phyloP scores from a whole-genome alignment of 306 rosid species.

The Vigna nakashimae region DNA sequence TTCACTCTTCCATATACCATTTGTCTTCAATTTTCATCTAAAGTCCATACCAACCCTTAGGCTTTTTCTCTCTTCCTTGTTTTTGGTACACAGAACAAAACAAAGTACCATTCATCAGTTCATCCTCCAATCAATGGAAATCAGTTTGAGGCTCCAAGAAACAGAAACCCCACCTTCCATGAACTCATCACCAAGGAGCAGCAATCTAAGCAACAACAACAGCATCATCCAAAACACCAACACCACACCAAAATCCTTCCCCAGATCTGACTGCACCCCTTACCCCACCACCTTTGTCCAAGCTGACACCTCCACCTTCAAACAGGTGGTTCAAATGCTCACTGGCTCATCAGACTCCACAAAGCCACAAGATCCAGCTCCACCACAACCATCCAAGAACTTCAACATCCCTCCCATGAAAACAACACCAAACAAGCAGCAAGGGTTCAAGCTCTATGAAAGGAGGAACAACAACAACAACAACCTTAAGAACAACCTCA shows the following conservation, averaged over 20 bases:
- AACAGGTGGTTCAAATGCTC: conserved; percentile 93
- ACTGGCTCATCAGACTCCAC: conserved; percentile 75
- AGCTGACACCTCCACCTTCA: conserved; percentile 84
- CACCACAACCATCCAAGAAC: conserved; percentile 47
- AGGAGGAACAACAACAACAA: conserved; percentile 59
- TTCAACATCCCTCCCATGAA: conserved; percentile 73
- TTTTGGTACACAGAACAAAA: neutral
- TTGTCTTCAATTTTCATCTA: conserved; percentile 42
- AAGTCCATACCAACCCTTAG: neutral
- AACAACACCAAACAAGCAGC: conserved; percentile 64
- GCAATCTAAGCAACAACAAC: conserved; percentile 46
- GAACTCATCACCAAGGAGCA: conserved; percentile 58
- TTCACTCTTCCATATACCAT: conserved; percentile 51
- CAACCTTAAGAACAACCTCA: conserved; percentile 71
- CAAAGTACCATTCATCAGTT: neutral
- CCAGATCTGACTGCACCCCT: conserved; percentile 89
- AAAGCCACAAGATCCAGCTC: conserved; percentile 43
- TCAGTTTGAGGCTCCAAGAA: conserved; percentile 57
- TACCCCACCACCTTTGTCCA: conserved; percentile 91
- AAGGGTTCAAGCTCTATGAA: conserved; percentile 85
- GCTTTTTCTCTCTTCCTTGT: neutral
- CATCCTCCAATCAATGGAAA: conserved; percentile 61
- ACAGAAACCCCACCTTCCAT: conserved; percentile 59
- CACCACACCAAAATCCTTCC: conserved; percentile 54
- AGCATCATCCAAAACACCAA: too few species aligned